These are phyloP conservation scores for Annulohypoxylon nitens DNA, from an alignment of 495 filamentous ascomycete species.

Conservation along the genomic window DNA sequence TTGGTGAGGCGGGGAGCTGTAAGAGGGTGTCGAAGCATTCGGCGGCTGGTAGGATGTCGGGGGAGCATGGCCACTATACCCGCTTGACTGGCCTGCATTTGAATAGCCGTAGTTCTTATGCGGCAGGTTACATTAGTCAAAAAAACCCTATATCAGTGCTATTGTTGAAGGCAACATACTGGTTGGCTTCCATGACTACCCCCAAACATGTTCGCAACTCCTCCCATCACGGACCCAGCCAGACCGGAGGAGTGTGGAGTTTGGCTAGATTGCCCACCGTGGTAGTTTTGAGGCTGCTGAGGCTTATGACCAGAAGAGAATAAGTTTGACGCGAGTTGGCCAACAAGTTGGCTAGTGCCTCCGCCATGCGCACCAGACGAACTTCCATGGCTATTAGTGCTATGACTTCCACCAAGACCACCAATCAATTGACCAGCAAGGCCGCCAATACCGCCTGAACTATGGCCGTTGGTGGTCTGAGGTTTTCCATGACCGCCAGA, in stretches of 20 bases:
- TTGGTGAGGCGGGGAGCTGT: constrained; percentile 50
- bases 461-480: constrained; percentile 45
- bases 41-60: constrained; percentile 63
- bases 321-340: constrained; percentile 60
- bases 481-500: constrained; percentile 47
- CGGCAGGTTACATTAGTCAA: constrained; percentile 45
- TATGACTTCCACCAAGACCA: constrained; percentile 48
- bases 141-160: background rate
- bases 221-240: constrained; percentile 59
- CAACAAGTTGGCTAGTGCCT: constrained; percentile 60
- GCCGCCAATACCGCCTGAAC: constrained; percentile 53
- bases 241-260: constrained; percentile 53
- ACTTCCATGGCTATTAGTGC: constrained; percentile 41
- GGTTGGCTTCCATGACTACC: constrained; percentile 54
- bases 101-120: constrained; percentile 66
- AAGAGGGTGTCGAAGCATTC: constrained; percentile 45
- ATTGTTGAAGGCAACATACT: constrained; percentile 35
- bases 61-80: constrained; percentile 64
- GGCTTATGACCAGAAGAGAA: constrained; percentile 60
- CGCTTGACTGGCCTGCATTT: constrained; percentile 56
- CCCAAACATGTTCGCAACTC: constrained; percentile 59
- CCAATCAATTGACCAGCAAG: constrained; percentile 56
- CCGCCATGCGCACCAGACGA: constrained; percentile 53
- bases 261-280: constrained; percentile 51
- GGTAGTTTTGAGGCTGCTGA: constrained; percentile 54